phyloP scores from a whole-genome alignment of 2,329 filamentous ascomycete species.

The Penicillium expansum region DNA sequence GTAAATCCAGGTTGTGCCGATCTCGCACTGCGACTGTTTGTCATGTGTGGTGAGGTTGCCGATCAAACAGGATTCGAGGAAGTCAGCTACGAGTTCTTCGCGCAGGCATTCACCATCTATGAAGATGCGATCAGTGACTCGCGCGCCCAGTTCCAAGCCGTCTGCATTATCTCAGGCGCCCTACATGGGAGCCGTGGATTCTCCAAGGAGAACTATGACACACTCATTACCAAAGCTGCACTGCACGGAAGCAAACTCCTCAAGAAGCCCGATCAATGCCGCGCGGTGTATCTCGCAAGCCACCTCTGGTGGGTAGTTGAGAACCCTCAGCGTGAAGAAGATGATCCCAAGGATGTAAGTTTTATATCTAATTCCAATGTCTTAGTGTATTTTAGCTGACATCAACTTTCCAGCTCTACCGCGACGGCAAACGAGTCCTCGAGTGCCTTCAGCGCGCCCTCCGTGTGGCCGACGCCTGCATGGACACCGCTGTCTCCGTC shows the following conservation, averaged over 20 bases:
- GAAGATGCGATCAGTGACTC: slow-evolving; percentile 95
- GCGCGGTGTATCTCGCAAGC: slow-evolving; percentile 92
- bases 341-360: slow-evolving; percentile 75
- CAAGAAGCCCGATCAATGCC: slow-evolving; percentile 96
- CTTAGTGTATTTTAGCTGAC: slow-evolving; percentile 6
- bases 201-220: slow-evolving; percentile 96
- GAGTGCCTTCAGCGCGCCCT: slow-evolving; percentile 95
- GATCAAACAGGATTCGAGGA: slow-evolving; percentile 92
- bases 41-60: slow-evolving; percentile 86
- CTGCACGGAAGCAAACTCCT: slow-evolving; percentile 94
- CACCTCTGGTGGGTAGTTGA: slow-evolving; percentile 98
- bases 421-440: slow-evolving; percentile 92
- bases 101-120: slow-evolving; percentile 96
- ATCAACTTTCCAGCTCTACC: slow-evolving; percentile 68
- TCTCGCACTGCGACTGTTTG: slow-evolving; percentile 82
- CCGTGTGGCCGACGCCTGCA: slow-evolving; percentile 94
- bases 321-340: slow-evolving; percentile 70
- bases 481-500: slow-evolving; percentile 96
- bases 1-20: slow-evolving; percentile 82
- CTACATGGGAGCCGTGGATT: slow-evolving; percentile 88
- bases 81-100: slow-evolving; percentile 96
- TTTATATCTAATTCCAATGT: slow-evolving; percentile 16
- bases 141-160: slow-evolving; percentile 94
- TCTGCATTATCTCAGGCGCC: slow-evolving; percentile 87
- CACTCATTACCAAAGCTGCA: slow-evolving; percentile 94